A percentile compares a stretch with the other conserved stretches of the same genome.
phyloP scores from a whole-genome alignment of 352 stramenopile species.

The Phytophthora citrophthora region DNA sequence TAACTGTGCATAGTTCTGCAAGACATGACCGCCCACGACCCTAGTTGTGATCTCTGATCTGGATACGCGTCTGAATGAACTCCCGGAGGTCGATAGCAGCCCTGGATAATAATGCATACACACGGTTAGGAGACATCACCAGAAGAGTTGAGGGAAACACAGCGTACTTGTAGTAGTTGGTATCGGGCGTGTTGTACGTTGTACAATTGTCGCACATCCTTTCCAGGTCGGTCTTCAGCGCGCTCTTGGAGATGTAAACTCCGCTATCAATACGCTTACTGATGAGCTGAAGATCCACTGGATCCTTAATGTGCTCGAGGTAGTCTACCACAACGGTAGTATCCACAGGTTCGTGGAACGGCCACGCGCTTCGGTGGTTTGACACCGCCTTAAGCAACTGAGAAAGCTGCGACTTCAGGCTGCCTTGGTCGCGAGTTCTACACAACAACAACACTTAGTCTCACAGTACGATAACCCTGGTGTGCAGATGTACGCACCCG shows the following conservation, averaged over 20 bases:
- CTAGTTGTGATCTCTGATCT: constrained; percentile 50
- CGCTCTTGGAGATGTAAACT: constrained; percentile 91
- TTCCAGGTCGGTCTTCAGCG: constrained; percentile 94
- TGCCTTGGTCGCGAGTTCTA: constrained; percentile 82
- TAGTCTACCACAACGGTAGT: constrained; percentile 96
- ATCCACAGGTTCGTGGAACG: constrained; percentile 98
- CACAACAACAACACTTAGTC: constrained; percentile 1
- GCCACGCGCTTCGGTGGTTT: constrained; percentile 96
- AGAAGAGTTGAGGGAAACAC: constrained; percentile 15
- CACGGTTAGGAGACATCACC: background rate
- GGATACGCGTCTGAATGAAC: constrained; percentile 77
- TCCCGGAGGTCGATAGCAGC: constrained; percentile 79
- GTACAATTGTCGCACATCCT: constrained; percentile 98
- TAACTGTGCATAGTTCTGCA: background rate
- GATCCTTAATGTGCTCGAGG: constrained; percentile 96
- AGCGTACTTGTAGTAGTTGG: constrained; percentile 96
- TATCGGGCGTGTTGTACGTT: constrained; percentile 95
- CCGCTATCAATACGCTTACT: constrained; percentile 85
- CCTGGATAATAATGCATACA: constrained; percentile 30
- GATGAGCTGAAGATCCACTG: constrained; percentile 91
- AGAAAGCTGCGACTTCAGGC: constrained; percentile 84
- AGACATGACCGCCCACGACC: background rate
- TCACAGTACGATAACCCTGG: background rate
- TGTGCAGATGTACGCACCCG: constrained; percentile 47
- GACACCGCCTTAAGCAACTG: constrained; percentile 91